These are phyloP conservation scores for Phaeoacremonium minimum DNA, from an alignment of 2,329 filamentous ascomycete genomes.

Conservation along the genomic window DNA sequence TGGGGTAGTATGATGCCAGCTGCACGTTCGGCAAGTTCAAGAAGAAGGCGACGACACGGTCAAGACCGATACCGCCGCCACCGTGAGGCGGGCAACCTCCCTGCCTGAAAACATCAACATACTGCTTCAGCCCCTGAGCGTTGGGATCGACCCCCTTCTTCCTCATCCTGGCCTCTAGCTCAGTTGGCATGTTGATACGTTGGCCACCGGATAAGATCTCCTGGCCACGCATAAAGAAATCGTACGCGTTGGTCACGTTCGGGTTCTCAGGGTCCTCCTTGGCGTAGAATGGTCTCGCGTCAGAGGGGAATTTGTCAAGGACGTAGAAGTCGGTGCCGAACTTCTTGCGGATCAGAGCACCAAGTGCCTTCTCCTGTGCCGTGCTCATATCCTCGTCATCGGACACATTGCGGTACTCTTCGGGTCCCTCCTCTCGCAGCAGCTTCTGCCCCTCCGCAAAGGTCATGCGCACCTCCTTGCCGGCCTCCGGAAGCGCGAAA, in stretches of 20 bases:
- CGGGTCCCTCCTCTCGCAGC: constrained; percentile 67
- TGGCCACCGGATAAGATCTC: constrained; percentile 91
- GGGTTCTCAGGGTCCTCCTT: constrained; percentile 69
- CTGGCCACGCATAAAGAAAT: constrained; percentile 90
- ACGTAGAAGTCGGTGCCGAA: constrained; percentile 96
- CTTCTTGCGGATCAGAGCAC: constrained; percentile 79
- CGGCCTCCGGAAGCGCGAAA: constrained; percentile 69
- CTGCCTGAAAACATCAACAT: constrained; percentile 74
- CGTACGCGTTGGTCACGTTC: constrained; percentile 63
- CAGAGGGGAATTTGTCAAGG: constrained; percentile 91
- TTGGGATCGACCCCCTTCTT: constrained; percentile 76
- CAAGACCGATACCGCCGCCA: constrained; percentile 83
- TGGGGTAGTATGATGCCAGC: constrained; percentile 52
- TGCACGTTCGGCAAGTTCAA: constrained; percentile 56
- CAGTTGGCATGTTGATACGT: constrained; percentile 76
- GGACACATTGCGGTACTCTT: constrained; percentile 61
- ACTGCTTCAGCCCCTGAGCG: constrained; percentile 76
- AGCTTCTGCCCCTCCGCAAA: constrained; percentile 77
- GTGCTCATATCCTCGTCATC: constrained; percentile 80
- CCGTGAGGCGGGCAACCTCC: constrained; percentile 88
- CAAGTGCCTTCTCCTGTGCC: constrained; percentile 83
- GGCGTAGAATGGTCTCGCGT: constrained; percentile 87
- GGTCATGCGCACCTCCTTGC: constrained; percentile 71
- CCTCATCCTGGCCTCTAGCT: constrained; percentile 74
- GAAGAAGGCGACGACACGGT: constrained; percentile 74